Evolutionary conservation across 768 basidiomycete species (phyloP).

Genomic region (Suillus subaureus): DNA sequence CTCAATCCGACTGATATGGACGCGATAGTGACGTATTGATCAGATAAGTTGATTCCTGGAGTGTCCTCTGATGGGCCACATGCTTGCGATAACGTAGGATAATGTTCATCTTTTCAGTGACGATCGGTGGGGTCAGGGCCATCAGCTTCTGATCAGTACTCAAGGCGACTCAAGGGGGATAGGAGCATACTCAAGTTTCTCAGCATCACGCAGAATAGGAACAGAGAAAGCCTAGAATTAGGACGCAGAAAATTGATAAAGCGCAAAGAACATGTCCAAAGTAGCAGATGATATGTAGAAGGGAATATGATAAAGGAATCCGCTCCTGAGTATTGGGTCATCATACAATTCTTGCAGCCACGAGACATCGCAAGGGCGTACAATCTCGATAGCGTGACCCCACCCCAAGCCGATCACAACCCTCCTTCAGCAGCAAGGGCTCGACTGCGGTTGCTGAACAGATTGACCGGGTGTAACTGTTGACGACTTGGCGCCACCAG

Average conservation of each 20-base stretch:
- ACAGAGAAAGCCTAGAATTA: slow-evolving; percentile 5
- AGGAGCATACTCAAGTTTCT: background rate
- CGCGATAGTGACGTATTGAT: slow-evolving; percentile 1
- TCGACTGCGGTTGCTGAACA: slow-evolving; percentile 72
- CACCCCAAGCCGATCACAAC: slow-evolving; percentile 19
- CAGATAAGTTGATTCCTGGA: background rate
- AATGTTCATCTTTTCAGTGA: background rate
- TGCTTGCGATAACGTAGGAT: slow-evolving; percentile 2
- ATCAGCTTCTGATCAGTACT: slow-evolving; percentile 1
- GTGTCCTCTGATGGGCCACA: background rate
- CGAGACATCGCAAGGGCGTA: slow-evolving; percentile 26
- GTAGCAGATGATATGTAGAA: slow-evolving; percentile 17
- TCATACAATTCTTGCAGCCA: slow-evolving; percentile 23
- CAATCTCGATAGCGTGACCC: slow-evolving; percentile 17
- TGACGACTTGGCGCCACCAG: slow-evolving; percentile 77
- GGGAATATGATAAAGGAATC: slow-evolving; percentile 36
- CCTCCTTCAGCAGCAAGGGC: slow-evolving; percentile 75
- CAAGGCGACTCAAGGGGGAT: background rate
- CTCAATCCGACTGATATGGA: slow-evolving; percentile 3
- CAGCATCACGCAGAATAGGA: background rate
- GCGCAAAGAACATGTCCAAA: slow-evolving; percentile 19
- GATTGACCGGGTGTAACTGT: slow-evolving; percentile 85
- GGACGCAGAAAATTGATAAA: slow-evolving; percentile 11
- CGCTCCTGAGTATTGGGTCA: slow-evolving; percentile 32
- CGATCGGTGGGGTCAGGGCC: slow-evolving; percentile 5